These are phyloP conservation scores for Hypholoma fasciculare DNA, from an alignment of 768 basidiomycete species.

Conservation along the genomic window DNA sequence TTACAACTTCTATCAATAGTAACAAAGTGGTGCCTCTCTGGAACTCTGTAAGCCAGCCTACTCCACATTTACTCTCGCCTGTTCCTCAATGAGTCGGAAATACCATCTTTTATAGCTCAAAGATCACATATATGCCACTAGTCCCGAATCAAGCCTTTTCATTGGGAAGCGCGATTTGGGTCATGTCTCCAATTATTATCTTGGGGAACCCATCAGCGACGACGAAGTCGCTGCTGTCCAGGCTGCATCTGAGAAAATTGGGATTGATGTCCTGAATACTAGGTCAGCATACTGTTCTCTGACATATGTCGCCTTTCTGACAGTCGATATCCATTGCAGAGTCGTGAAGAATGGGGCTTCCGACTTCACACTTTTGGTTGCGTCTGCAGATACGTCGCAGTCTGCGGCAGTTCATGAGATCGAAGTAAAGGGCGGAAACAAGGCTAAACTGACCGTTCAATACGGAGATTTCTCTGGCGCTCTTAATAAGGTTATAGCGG, in stretches of 20 bases:
- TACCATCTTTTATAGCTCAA: slow-evolving; percentile 48
- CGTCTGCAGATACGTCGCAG: slow-evolving; percentile 53
- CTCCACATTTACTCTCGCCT: neutral
- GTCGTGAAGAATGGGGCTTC: slow-evolving; percentile 66
- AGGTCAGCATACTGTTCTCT: slow-evolving; percentile 43
- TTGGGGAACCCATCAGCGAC: slow-evolving; percentile 70
- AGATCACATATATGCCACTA: slow-evolving; percentile 68
- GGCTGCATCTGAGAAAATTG: slow-evolving; percentile 69
- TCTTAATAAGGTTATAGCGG: slow-evolving; percentile 52
- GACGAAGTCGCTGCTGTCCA: slow-evolving; percentile 80
- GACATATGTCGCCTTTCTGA: neutral
- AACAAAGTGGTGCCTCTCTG: slow-evolving; percentile 59
- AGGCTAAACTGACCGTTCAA: slow-evolving; percentile 59
- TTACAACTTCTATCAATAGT: slow-evolving; percentile 61
- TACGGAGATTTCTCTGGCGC: slow-evolving; percentile 74
- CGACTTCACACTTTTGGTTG: slow-evolving; percentile 72
- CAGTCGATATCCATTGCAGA: slow-evolving; percentile 32
- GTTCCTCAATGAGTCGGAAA: neutral
- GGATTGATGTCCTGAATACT: slow-evolving; percentile 80
- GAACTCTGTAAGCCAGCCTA: slow-evolving; percentile 46
- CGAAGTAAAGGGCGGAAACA: slow-evolving; percentile 32
- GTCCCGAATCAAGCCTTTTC: slow-evolving; percentile 66
- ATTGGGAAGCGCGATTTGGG: slow-evolving; percentile 81
- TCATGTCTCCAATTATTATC: slow-evolving; percentile 85
- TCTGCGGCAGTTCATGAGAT: slow-evolving; percentile 45